Conservation (phyloP, 805 yeast genomes). For the Metschnikowia drakensbergensis region DNA sequence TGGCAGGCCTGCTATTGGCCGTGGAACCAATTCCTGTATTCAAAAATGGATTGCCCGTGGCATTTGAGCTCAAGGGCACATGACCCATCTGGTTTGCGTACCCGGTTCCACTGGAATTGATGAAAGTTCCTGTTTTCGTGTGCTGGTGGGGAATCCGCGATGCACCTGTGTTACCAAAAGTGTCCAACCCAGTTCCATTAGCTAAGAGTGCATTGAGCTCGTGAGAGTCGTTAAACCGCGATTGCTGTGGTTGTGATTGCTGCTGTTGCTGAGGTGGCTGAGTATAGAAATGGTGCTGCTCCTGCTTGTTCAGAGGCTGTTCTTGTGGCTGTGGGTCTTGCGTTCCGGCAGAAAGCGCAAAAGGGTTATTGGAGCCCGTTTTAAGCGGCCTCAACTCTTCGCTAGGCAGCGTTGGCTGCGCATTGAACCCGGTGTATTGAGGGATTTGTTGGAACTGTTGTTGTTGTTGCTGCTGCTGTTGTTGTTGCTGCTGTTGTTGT, state of each 20-base stretch:
- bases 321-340: neutral
- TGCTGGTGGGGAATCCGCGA: slow-evolving; percentile 89
- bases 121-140: slow-evolving; percentile 73
- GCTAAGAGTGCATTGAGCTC: slow-evolving; percentile 77
- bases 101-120: slow-evolving; percentile 89
- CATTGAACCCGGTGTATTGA: slow-evolving; percentile 19
- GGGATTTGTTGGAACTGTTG: slow-evolving; percentile 22
- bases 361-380: slow-evolving; percentile 78
- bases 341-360: slow-evolving; percentile 43
- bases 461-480: slow-evolving; percentile 19
- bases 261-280: slow-evolving; percentile 32
- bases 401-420: slow-evolving; percentile 11
- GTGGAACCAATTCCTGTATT: slow-evolving; percentile 53
- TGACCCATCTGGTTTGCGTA: slow-evolving; percentile 45
- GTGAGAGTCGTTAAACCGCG: slow-evolving; percentile 42
- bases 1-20: slow-evolving; percentile 16
- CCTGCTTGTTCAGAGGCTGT: neutral
- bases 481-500: slow-evolving; percentile 1
- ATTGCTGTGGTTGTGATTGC: slow-evolving; percentile 19
- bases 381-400: slow-evolving; percentile 49
- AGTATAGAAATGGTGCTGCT: slow-evolving; percentile 9
- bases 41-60: slow-evolving; percentile 57
- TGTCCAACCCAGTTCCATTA: slow-evolving; percentile 87
- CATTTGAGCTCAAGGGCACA: slow-evolving; percentile 31
- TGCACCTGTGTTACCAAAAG: slow-evolving; percentile 86